A percentile compares a stretch with the other conserved stretches of the same genome.
These are phyloP conservation scores for Ciborinia camelliae DNA, from an alignment of 2,329 filamentous ascomycete species.

Conservation along the genomic window DNA sequence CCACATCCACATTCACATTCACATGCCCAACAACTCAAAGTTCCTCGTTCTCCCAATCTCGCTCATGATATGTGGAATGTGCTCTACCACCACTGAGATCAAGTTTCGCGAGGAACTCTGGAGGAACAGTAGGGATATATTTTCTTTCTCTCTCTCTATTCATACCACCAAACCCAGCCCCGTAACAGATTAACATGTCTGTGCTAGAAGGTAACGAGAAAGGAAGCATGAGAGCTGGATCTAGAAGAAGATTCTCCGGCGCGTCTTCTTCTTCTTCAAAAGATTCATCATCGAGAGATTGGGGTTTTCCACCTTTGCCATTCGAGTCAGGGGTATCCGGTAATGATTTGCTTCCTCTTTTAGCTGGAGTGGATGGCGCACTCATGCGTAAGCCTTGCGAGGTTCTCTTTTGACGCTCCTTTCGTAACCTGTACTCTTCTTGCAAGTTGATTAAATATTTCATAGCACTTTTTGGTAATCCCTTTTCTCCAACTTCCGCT, in stretches of 20 bases:
- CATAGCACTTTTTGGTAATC: slow-evolving; percentile 79
- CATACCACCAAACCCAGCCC: slow-evolving; percentile 87
- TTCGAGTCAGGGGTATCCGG: slow-evolving; percentile 43
- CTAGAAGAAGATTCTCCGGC: slow-evolving; percentile 73
- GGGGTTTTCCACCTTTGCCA: slow-evolving; percentile 36
- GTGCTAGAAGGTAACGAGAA: slow-evolving; percentile 95
- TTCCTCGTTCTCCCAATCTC: slow-evolving; percentile 66
- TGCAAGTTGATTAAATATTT: slow-evolving; percentile 82
- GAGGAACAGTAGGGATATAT: slow-evolving; percentile 92
- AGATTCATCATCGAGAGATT: slow-evolving; percentile 27
- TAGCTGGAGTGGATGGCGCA: slow-evolving; percentile 40
- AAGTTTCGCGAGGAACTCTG: slow-evolving; percentile 86
- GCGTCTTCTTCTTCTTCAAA: slow-evolving; percentile 60
- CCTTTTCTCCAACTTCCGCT: slow-evolving; percentile 92
- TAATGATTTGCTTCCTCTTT: slow-evolving; percentile 43
- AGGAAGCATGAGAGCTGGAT: slow-evolving; percentile 87
- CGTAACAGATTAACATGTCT: slow-evolving; percentile 95
- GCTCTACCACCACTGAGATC: slow-evolving; percentile 53
- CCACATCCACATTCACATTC: too few species aligned
- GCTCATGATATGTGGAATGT: slow-evolving; percentile 57
- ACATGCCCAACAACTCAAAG: slow-evolving; percentile 24
- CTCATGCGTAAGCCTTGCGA: slow-evolving; percentile 44
- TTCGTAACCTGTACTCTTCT: slow-evolving; percentile 63
- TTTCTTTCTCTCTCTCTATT: slow-evolving; percentile 90
- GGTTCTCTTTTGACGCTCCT: slow-evolving; percentile 49